Conservation (phyloP, 306 rosid genomes). For the Acacia confusa region DNA sequence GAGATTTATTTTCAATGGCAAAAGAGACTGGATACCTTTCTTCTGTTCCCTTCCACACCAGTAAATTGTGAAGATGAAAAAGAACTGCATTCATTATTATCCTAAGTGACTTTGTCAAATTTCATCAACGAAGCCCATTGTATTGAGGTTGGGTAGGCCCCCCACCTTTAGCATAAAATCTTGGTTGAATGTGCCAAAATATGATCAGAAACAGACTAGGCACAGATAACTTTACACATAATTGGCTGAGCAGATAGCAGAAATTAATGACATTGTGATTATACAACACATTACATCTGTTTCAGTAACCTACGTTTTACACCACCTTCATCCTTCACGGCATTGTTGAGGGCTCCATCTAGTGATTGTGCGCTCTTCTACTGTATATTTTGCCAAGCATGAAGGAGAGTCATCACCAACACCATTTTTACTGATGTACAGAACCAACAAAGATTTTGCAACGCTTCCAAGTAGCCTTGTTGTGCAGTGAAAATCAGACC, state of each 20-base stretch:
- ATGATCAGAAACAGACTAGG: neutral
- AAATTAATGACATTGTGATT: neutral
- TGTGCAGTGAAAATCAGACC: slow-evolving; percentile 78
- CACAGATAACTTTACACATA: neutral
- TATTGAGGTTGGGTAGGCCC: too few species aligned
- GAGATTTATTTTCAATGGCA: neutral
- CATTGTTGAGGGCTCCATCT: slow-evolving; percentile 68
- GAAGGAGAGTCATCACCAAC: slow-evolving; percentile 34
- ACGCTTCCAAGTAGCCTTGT: slow-evolving; percentile 65
- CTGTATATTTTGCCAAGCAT: slow-evolving; percentile 38
- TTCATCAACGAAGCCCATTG: neutral
- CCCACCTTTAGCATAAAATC: neutral
- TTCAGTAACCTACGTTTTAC: slow-evolving; percentile 2
- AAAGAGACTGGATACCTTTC: neutral
- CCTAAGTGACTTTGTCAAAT: neutral
- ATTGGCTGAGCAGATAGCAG: neutral
- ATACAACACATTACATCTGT: neutral
- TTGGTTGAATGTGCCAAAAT: neutral
- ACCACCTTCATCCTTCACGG: slow-evolving; percentile 53
- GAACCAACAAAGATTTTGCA: slow-evolving; percentile 59
- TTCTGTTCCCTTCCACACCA: neutral
- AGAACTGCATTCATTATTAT: too few species aligned
- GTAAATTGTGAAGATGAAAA: too few species aligned
- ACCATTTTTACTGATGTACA: slow-evolving; percentile 46
- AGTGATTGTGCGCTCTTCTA: slow-evolving; percentile 49